Evolutionary conservation across 2,329 filamentous ascomycete species (phyloP), one percentile per base, ranked within the genome.

Genomic region (Sphaerostilbella broomeana): DNA sequence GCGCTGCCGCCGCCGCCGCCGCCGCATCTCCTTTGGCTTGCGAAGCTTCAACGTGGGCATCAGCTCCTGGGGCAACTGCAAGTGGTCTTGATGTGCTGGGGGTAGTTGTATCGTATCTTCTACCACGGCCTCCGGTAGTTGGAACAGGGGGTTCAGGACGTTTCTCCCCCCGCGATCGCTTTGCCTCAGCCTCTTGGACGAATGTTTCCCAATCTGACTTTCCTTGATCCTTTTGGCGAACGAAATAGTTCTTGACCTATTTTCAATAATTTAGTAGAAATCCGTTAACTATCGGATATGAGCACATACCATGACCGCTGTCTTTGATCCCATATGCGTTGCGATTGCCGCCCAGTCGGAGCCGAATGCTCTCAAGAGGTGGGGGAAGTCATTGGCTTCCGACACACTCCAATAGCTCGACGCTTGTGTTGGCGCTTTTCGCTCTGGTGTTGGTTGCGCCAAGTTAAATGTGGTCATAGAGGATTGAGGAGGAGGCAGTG

Each of bases 401-500:
- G 82, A 83, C 16, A 90, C 85, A 52, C 85, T 90, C 86, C 86
- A 92, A 59, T 92, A 92, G 59, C 85, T 90, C 1, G 83, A 87
- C 11, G 82, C 77, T 48, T 81, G 79, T 40, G 65, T 64, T 16
- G 69, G 68, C 8, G 63, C 60, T 43, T 73, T 75, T 29, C 73
- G 71, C 49, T 79, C 73, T 24, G 42, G 18, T 26, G 26, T 24
- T 11, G 60, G 51, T 44, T 68, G 65, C 3, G 61, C 51, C 34
- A 75, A 55, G 44, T 76, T 75, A 48, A 77, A 72, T 18, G 69
- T 71, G 9, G 69, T 53, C 42, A 72, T 63, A 2, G 68, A 58
- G 3, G 72, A 65, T 35, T 69, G 68, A 33, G 64, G 64, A 12
- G 65, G 67, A 38, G 61, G 61, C 4, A 65, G 69, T 12, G 62